Evolutionary conservation across 352 stramenopile genomes (phyloP).

Genomic region (Globisporangium polare): DNA sequence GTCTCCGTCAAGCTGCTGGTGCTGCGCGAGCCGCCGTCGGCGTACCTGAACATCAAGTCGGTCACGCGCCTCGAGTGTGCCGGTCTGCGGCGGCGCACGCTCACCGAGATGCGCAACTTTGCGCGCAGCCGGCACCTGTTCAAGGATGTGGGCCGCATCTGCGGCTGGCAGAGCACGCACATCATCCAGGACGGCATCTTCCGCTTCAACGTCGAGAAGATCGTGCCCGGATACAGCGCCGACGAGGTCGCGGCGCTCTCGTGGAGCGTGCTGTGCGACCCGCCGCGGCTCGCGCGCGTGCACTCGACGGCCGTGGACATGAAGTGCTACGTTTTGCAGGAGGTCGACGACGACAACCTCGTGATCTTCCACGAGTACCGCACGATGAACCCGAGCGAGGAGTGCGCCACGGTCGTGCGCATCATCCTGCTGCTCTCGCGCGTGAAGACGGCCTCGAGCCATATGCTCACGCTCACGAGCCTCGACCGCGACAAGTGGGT

Average conservation of each 20-base stretch:
- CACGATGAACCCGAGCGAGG: constrained; percentile 8
- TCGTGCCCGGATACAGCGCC: not conserved
- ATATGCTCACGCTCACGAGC: not conserved
- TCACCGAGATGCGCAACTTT: not conserved
- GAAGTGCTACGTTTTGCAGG: constrained; percentile 10
- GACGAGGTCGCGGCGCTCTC: not conserved
- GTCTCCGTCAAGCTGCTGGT: constrained; percentile 3
- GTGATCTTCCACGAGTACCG: constrained; percentile 13
- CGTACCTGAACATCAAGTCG: constrained; percentile 6
- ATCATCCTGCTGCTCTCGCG: constrained; percentile 11
- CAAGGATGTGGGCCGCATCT: not conserved
- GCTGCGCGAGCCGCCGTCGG: not conserved
- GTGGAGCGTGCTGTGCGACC: constrained; percentile 7
- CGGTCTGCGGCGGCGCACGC: not conserved
- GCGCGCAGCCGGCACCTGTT: not conserved
- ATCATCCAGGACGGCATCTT: not conserved
- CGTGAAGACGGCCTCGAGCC: not conserved
- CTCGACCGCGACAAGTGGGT: constrained; percentile 7
- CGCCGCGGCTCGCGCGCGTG: not conserved
- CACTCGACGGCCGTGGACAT: constrained; percentile 9
- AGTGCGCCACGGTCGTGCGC: not conserved
- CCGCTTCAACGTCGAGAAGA: constrained; percentile 13
- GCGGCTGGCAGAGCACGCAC: constrained; percentile 8
- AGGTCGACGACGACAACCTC: constrained; percentile 15
- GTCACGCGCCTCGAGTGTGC: constrained; percentile 2